Conservation (phyloP, 2,329 filamentous ascomycete species). For the Myriosclerotinia duriaeana region DNA sequence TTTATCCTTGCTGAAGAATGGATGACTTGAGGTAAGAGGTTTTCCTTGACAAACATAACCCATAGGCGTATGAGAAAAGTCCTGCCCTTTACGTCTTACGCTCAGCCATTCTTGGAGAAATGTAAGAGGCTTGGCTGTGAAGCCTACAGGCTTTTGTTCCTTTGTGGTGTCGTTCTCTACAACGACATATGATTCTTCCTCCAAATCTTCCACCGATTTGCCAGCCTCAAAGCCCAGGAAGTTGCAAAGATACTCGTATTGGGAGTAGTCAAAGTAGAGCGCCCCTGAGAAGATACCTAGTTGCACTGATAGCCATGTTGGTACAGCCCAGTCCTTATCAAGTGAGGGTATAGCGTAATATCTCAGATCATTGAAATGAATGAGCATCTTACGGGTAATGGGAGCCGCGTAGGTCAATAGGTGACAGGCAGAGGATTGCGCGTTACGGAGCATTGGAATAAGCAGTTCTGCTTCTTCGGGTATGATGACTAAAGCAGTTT, state of each 20-base stretch:
- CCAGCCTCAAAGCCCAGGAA: slow-evolving; percentile 27
- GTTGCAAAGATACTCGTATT: slow-evolving; percentile 45
- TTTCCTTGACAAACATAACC: slow-evolving; percentile 44
- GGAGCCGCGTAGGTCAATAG: slow-evolving; percentile 60
- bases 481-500: slow-evolving; percentile 57
- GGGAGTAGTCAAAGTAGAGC: slow-evolving; percentile 56
- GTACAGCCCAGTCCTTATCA: slow-evolving; percentile 44
- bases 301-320: slow-evolving; percentile 56
- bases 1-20: no score
- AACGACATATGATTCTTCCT: no score
- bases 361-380: slow-evolving; percentile 54
- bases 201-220: slow-evolving; percentile 16
- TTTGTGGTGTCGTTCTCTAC: no score
- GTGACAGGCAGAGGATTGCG: slow-evolving; percentile 39
- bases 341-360: slow-evolving; percentile 55
- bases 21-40: slow-evolving; percentile 47
- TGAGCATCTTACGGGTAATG: slow-evolving; percentile 58
- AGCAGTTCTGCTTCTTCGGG: slow-evolving; percentile 62
- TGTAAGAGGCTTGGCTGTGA: slow-evolving; percentile 44
- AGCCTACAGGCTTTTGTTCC: no score
- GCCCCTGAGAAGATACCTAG: slow-evolving; percentile 60
- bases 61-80: slow-evolving; percentile 60
- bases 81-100: slow-evolving; percentile 54
- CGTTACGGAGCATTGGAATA: slow-evolving; percentile 46
- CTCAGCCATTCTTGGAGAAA: slow-evolving; percentile 60